phyloP scores from a whole-genome alignment of 306 rosid genomes.

The Astragalus glycyphyllos region DNA sequence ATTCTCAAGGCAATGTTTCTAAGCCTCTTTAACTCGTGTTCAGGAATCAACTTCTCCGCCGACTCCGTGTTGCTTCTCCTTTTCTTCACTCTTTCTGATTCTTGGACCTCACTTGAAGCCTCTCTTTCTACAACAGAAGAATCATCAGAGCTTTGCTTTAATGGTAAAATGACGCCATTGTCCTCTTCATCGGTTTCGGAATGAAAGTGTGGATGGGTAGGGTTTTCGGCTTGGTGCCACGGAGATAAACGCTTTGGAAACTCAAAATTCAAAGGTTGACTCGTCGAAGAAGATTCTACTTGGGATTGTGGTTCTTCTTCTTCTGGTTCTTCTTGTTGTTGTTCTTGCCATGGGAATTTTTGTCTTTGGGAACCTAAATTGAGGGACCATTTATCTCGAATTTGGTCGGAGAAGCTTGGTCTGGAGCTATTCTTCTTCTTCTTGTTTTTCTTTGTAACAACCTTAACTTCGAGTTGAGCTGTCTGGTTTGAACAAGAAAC shows the following conservation, averaged over 20 bases:
- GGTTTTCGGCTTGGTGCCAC: conserved; percentile 64
- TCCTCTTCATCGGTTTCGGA: conserved; percentile 33
- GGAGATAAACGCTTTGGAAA: conserved; percentile 62
- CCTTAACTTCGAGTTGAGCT: conserved; percentile 47
- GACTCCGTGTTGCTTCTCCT: conserved; percentile 58
- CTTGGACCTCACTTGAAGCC: conserved; percentile 38
- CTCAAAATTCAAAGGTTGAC: conserved; percentile 45
- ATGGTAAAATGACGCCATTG: neutral
- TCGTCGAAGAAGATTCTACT: conserved; percentile 30
- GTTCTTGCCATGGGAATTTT: conserved; percentile 80
- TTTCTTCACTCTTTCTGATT: conserved; percentile 45
- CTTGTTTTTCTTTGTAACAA: conserved; percentile 63
- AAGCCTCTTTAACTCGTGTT: conserved; percentile 82
- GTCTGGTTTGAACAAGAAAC: conserved; percentile 60
- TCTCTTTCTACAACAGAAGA: conserved; percentile 25
- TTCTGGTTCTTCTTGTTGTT: neutral
- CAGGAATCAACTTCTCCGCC: conserved; percentile 74
- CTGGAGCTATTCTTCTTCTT: conserved; percentile 63
- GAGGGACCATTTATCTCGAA: conserved; percentile 76
- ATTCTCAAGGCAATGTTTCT: conserved; percentile 80
- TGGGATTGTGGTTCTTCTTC: conserved; percentile 18
- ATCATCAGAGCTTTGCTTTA: conserved; percentile 2
- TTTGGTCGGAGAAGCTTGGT: conserved; percentile 87
- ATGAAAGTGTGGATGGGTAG: conserved; percentile 28
- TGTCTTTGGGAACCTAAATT: conserved; percentile 61